Percentiles rank a stretch among this genome's conserved stretches.
These are phyloP conservation scores for Floccularia luteovirens DNA, from an alignment of 768 basidiomycete genomes.

Conservation along the genomic window DNA sequence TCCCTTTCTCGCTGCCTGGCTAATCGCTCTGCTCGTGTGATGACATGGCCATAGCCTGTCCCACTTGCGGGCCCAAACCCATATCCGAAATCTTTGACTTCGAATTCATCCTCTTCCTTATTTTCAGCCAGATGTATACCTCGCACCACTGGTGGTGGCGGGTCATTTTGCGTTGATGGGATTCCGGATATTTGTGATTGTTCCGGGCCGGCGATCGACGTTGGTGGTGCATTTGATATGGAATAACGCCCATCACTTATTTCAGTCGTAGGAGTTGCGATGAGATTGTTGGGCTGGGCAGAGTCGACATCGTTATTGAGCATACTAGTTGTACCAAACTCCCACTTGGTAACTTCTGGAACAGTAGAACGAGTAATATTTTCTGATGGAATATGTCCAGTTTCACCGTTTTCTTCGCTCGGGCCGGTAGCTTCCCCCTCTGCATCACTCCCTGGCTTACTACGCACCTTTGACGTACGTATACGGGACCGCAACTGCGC, in stretches of 20 bases:
- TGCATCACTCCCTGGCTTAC: neutral
- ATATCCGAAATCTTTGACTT: conserved; percentile 56
- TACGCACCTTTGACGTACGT: conserved; percentile 4
- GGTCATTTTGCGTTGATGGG: neutral
- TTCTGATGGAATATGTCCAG: neutral
- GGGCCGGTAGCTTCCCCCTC: neutral
- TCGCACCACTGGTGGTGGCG: no score
- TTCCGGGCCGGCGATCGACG: no score
- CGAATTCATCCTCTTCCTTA: conserved; percentile 30
- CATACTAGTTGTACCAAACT: conserved; percentile 42
- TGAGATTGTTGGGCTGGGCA: neutral
- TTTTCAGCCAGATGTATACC: conserved; percentile 2
- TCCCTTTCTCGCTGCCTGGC: conserved; percentile 18
- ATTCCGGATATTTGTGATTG: no score
- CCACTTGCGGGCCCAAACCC: conserved; percentile 48
- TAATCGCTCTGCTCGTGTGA: conserved; percentile 21
- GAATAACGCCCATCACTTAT: no score
- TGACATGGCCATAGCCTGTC: conserved; percentile 20
- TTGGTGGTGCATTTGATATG: no score
- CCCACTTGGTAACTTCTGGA: conserved; percentile 32
- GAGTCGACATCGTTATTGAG: neutral
- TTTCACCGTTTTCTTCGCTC: no score
- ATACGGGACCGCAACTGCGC: neutral
- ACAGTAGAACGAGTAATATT: neutral
- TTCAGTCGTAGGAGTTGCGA: no score